These are phyloP conservation scores for Ganoderma multipileum DNA, from an alignment of 1,284 basidiomycete species.

Conservation along the genomic window DNA sequence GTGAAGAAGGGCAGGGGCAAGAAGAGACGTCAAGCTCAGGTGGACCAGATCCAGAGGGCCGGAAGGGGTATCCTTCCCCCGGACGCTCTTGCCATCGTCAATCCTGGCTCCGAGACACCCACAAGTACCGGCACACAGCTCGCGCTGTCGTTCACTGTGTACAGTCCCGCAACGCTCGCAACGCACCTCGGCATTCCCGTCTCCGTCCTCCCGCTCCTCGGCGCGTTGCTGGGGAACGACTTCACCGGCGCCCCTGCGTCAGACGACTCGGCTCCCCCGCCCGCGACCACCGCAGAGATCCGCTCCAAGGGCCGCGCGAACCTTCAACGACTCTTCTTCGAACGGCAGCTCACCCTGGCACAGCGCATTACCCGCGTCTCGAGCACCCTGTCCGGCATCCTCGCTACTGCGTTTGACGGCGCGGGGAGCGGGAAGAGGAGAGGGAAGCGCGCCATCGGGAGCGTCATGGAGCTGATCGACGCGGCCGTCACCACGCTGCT, in stretches of 20 bases:
- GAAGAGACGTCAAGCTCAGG: slow-evolving; percentile 45
- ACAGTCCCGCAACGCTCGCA: slow-evolving; percentile 64
- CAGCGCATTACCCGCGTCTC: slow-evolving; percentile 69
- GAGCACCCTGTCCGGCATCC: slow-evolving; percentile 56
- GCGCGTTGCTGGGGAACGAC: slow-evolving; percentile 88
- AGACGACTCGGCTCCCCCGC: slow-evolving; percentile 38
- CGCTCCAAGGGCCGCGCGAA: slow-evolving; percentile 43
- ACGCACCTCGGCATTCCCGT: slow-evolving; percentile 57
- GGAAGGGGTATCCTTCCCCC: slow-evolving; percentile 64
- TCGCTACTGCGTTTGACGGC: slow-evolving; percentile 47
- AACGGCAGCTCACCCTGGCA: slow-evolving; percentile 56
- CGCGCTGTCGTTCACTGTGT: slow-evolving; percentile 61
- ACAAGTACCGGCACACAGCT: slow-evolving; percentile 37
- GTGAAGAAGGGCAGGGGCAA: slow-evolving; percentile 48
- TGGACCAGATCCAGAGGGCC: slow-evolving; percentile 35
- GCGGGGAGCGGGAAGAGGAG: slow-evolving; percentile 46
- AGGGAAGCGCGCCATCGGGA: slow-evolving; percentile 60
- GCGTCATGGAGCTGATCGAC: slow-evolving; percentile 79
- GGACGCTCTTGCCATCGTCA: slow-evolving; percentile 29
- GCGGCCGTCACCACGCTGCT: slow-evolving; percentile 65
- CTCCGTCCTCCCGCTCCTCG: slow-evolving; percentile 83
- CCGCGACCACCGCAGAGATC: slow-evolving; percentile 26
- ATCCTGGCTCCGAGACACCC: neutral
- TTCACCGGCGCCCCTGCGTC: slow-evolving; percentile 54
- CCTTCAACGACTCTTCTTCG: slow-evolving; percentile 73